Evolutionary conservation across 306 rosid species (phyloP), one percentile per base, ranked within the genome.

Genomic region (Quercus variabilis): DNA sequence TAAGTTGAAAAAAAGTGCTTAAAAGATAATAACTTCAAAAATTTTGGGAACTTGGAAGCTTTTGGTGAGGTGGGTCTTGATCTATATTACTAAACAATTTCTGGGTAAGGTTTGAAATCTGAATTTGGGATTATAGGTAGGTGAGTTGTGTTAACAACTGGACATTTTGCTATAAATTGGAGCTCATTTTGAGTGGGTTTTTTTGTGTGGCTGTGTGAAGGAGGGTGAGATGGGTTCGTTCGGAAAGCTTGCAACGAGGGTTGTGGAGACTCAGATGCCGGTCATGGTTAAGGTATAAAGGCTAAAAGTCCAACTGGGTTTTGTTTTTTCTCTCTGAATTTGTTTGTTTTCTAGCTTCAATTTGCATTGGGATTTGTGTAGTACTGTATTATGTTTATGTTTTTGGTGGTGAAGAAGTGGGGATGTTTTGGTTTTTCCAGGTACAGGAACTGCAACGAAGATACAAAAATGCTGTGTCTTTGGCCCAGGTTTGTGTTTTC

Each of bases 251-350:
- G 92, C 92, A 23, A 82, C n/a, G 81, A 84, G 92, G 86, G 90
- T 81, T 25, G 41, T 89, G 83, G 89, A 89, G 62, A 89, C 92
- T 28, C 84, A 89, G 19, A 86, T 74, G 90, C 92, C 92, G 28
- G 68, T 89, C 54, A 89, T 89, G 92, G 90, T 89, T 75, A 20
- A 86, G 92, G 92, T 86, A 82, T 74, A 49, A 10, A 75, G 18
- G 55, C 79, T 62, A 62, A 68, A 76, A 74, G 46, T 43, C 55
- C 59, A 69, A 26, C 67, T 49, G 74, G 74, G 68, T 23, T 55
- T 76, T 21, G 57, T 43, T 69, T 23, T 28, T 13, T 21, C 33
- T 51, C 19, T 60, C 23, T 14, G 73, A 67, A 51, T 57, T 41
- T 12, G 55, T 51, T 68, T 79, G 26, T 75, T 82, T 74, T 62